Evolutionary conservation across 2,329 filamentous ascomycete species (phyloP).

Genomic region (Penicillium sp.): DNA sequence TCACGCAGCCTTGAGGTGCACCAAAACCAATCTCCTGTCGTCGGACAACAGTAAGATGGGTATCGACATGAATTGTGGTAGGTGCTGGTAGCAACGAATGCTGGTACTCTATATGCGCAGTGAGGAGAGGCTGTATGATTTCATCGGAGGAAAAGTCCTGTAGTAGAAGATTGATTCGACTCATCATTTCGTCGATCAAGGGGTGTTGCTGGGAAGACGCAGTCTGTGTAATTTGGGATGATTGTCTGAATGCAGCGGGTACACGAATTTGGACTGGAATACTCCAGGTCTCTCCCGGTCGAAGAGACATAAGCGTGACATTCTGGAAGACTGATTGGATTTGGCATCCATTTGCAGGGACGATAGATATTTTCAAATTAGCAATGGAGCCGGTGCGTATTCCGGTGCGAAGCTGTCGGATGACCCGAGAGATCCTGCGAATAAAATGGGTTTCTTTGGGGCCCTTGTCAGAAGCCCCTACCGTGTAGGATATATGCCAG

Average conservation of each 20-base stretch:
- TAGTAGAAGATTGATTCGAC: conserved; percentile 32
- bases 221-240: not conserved
- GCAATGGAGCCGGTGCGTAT: conserved; percentile 26
- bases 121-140: conserved; percentile 24
- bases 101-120: conserved; percentile 29
- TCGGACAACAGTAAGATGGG: conserved; percentile 23
- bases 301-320: conserved; percentile 20
- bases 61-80: conserved; percentile 24
- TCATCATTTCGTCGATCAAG: conserved; percentile 25
- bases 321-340: conserved; percentile 24
- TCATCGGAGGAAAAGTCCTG: conserved; percentile 14
- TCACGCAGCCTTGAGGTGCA: not conserved
- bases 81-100: conserved; percentile 31
- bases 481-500: conserved; percentile 31
- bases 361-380: conserved; percentile 26
- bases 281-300: conserved; percentile 35
- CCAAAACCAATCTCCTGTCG: not conserved
- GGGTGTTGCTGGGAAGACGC: conserved; percentile 2
- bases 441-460: conserved; percentile 17
- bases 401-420: conserved; percentile 31
- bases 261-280: conserved; percentile 26
- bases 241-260: conserved; percentile 10
- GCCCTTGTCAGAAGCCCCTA: conserved; percentile 11
- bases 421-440: conserved; percentile 20
- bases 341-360: conserved; percentile 21